Evolutionary conservation across 2,329 filamentous ascomycete genomes (phyloP).

Genomic region (Eutypa lata): DNA sequence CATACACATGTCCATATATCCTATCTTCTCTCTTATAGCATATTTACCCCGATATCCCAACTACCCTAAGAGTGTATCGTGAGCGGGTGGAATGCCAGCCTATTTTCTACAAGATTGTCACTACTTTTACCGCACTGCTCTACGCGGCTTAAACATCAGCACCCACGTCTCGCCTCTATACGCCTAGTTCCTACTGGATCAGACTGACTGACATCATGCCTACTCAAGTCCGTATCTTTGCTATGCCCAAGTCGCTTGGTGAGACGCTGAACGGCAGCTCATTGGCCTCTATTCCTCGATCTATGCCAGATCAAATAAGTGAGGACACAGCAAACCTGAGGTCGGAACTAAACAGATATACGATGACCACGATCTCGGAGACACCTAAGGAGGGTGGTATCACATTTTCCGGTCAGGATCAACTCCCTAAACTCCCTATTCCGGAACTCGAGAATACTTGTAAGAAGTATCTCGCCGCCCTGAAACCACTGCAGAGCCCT

Average conservation of each 20-base stretch:
- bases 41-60: constrained; percentile 11
- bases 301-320: constrained; percentile 30
- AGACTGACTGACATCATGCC: constrained; percentile 52
- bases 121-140: constrained; percentile 87
- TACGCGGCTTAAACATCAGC: constrained; percentile 80
- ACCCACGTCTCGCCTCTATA: constrained; percentile 76
- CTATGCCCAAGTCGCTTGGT: constrained; percentile 68
- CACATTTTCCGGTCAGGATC: constrained; percentile 87
- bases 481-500: constrained; percentile 76
- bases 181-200: constrained; percentile 46
- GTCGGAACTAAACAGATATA: constrained; percentile 27
- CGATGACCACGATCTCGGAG: constrained; percentile 33
- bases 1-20: constrained; percentile 1
- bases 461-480: constrained; percentile 72
- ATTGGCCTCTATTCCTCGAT: constrained; percentile 37
- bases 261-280: constrained; percentile 58
- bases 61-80: constrained; percentile 20
- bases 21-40: constrained; percentile 7
- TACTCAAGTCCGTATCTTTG: constrained; percentile 68
- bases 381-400: constrained; percentile 64
- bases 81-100: constrained; percentile 65
- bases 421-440: constrained; percentile 86
- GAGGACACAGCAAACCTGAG: constrained; percentile 24
- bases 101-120: constrained; percentile 86
- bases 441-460: constrained; percentile 79